phyloP scores from a whole-genome alignment of 495 filamentous ascomycete species.

The Neurospora terricola region DNA sequence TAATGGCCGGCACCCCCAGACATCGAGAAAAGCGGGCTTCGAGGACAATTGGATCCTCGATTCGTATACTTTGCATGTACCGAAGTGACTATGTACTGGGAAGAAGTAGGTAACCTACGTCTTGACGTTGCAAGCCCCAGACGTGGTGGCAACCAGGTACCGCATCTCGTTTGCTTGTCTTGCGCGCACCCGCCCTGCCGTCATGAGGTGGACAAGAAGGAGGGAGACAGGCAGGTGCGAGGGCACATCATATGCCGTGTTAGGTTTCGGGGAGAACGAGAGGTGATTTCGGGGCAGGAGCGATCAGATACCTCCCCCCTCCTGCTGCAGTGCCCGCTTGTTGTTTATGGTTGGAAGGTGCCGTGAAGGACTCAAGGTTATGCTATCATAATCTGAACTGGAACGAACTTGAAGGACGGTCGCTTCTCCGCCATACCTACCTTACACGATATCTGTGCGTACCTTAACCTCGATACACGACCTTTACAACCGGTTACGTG shows the following conservation, averaged over 20 bases:
- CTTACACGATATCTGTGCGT: neutral
- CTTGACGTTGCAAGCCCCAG: neutral
- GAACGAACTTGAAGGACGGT: neutral
- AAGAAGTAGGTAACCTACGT: neutral
- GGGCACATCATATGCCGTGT: neutral
- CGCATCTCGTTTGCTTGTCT: neutral
- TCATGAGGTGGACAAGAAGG: neutral
- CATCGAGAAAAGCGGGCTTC: neutral
- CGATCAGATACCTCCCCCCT: neutral
- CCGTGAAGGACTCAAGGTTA: neutral
- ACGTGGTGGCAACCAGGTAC: neutral
- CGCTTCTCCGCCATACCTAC: neutral
- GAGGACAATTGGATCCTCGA: neutral
- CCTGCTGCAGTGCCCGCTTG: neutral
- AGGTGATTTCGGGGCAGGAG: neutral
- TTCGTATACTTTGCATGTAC: neutral
- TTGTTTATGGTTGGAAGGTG: neutral
- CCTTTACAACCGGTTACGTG: neutral
- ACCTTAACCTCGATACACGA: neutral
- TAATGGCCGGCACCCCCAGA: neutral
- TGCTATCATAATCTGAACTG: neutral
- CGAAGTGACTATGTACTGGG: neutral
- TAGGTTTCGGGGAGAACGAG: neutral
- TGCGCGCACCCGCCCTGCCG: neutral
- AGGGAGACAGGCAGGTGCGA: neutral